Evolutionary conservation across 768 basidiomycete species (phyloP).

Genomic region (Termitomyces sp.): DNA sequence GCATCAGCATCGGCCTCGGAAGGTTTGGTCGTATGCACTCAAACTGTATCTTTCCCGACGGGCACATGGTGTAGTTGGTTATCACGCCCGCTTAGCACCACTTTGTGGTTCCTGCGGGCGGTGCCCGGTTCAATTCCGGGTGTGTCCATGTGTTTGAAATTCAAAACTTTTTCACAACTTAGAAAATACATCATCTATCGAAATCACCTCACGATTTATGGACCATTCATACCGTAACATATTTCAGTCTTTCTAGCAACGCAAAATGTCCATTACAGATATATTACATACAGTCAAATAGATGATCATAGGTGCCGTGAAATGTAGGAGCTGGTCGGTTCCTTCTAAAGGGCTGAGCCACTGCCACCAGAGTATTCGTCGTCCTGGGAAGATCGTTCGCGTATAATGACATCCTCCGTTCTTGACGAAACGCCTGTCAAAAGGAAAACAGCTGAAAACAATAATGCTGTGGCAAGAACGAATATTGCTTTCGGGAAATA

Average conservation of each 20-base stretch:
- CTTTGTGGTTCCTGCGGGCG: conserved; percentile 3
- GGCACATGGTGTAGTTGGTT: conserved; percentile 21
- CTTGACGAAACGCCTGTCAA: conserved; percentile 36
- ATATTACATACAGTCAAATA: not conserved
- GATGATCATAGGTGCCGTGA: not conserved
- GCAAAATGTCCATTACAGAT: not conserved
- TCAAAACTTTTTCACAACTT: no score
- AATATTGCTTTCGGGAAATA: conserved; percentile 71
- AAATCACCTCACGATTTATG: no score
- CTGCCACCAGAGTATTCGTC: conserved; percentile 4
- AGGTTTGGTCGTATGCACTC: no score
- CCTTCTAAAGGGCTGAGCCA: not conserved
- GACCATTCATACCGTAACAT: no score
- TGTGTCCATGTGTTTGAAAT: conserved; percentile 14
- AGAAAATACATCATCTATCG: no score
- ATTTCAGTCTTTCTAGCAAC: not conserved
- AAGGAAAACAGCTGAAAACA: conserved; percentile 47
- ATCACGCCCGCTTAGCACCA: conserved; percentile 18
- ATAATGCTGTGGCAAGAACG: conserved; percentile 53
- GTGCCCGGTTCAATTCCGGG: conserved; percentile 20
- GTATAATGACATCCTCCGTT: conserved; percentile 15
- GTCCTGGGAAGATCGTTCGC: conserved; percentile 7
- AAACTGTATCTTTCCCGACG: not conserved
- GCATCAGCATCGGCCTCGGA: no score
- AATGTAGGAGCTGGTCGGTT: not conserved